Evolutionary conservation across 176 grass and related monocot species (phyloP), one percentile per base, ranked within the genome.

Genomic region (Rhynchospora breviuscula): DNA sequence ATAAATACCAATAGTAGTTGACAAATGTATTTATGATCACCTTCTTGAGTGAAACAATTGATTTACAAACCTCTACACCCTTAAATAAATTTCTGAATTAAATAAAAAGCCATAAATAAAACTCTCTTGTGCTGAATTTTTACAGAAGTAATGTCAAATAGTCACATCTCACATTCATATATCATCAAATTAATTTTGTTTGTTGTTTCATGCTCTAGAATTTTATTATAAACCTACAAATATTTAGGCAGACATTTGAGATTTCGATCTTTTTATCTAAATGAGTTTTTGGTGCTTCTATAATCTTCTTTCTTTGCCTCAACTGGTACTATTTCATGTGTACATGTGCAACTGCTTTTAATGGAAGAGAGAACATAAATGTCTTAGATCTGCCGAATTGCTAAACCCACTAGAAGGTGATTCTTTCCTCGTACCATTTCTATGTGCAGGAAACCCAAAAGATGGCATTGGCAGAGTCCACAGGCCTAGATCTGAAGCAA

Each of bases 401-500:
- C 13, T 81, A 63, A 64, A 63, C 5, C 18, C 10, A 59, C 15
- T 64, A 51, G 26, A 29, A 45, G 23, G 12, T 63, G 79, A 62
- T 81, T 17, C 11, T 64, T 12, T 3, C 64, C 40, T 53, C 47
- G 13, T 14, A 46, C 77, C 11, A 8, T 9, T 12, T 52, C 2
- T 11, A 80, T 4, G 40, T 79, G 72, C 89, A 97, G 95, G 95
- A 97, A 83, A 90, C 85, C 57, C 92, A 97, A 83, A 97, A 97
- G 87, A 84, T 89, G 67, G 89, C 89, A 0, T 80, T 94, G n/a
- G 92, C 92, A 0, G 90, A 97, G 72, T 93, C 95, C 0, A 97
- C 95, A 0, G 95, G 95, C 0, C 92, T 97, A 5, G 95, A 97
- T 53, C 84, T 93, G 88, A 97, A 97, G 85, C 95, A 97, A 89